These are phyloP conservation scores for Tetrahymena thermophila DNA, from an alignment of 73 alveolate species.

Conservation along the genomic window DNA sequence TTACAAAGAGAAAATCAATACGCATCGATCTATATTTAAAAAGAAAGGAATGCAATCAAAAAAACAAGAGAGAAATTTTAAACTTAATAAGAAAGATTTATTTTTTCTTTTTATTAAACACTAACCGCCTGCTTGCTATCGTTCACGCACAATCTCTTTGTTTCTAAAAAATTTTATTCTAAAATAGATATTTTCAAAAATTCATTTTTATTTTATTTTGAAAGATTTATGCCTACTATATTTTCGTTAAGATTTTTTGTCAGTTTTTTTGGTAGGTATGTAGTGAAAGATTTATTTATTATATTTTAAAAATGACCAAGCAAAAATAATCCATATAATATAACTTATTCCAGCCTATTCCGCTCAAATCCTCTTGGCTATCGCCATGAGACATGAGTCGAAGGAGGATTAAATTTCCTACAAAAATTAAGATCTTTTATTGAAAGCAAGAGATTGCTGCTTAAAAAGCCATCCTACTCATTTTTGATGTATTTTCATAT, in stretches of 20 bases:
- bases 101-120: neutral
- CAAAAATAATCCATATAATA: neutral
- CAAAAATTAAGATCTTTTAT: too few species aligned
- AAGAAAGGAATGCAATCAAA: neutral
- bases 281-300: neutral
- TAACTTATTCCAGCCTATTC: neutral
- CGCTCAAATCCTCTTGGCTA: neutral
- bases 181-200: neutral
- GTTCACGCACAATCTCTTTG: neutral
- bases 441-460: neutral
- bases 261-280: slow-evolving; percentile 1
- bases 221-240: neutral
- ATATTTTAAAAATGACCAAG: neutral
- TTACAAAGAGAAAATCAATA: neutral
- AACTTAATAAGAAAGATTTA: neutral
- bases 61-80: neutral
- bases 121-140: neutral
- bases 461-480: neutral
- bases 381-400: neutral
- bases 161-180: neutral
- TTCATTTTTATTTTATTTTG: neutral
- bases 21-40: neutral
- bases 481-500: neutral
- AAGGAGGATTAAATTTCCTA: neutral
- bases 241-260: neutral